Evolutionary conservation across 1,284 basidiomycete genomes (phyloP), one percentile per base, ranked within the genome.

Genomic region (Anthracocystis setariae): DNA sequence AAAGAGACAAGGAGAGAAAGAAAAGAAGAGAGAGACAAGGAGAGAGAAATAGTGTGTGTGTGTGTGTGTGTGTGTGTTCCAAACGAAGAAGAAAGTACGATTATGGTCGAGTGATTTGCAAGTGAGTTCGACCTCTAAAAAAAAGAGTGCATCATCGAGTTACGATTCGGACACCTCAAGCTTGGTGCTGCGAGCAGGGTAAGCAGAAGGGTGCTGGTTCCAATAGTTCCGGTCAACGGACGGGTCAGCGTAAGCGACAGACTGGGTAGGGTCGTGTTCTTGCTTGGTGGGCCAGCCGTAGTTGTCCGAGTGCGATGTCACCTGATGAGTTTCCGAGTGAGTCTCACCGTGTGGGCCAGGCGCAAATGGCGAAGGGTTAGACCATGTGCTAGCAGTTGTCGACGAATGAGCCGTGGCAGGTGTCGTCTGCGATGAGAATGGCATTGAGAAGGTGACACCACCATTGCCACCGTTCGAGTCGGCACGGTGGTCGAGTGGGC

Each of bases 251-350:
- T 66, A 62, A 12, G 62, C 29, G n/a, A 54, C 54, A 20, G 69
- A 17, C 40, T 58, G 44, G 87, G 88, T 37, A 81, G 85, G 58
- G 81, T 83, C n/a, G 89, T 88, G 62, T 85, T 86, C 39, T 84
- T 73, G 70, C 61, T 73, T 73, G 37, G 48, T 46, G 18, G 70
- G 56, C 70, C 70, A 73, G 29, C 64, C 59, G 44, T 73, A 73
- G 44, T 59, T 59, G 35, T 67, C 70, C 27, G 54, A 25, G 39
- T 72, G 69, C 13, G 59, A 35, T 1, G 57, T 40, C 2, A 62
- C 64, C 32, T 62, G 44, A 18, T 72, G 64, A 20, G 60, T 53
- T 25, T 51, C 50, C 1, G 70, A 48, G 25, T 63, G 64, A 17
- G 48, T 47, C 46, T 73, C 64, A 35, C 64, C 70, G 45, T 73